Evolutionary conservation across 345 rosid genomes (phyloP), one percentile per base, ranked within the genome.

Genomic region (Zanthoxylum bungeanum): DNA sequence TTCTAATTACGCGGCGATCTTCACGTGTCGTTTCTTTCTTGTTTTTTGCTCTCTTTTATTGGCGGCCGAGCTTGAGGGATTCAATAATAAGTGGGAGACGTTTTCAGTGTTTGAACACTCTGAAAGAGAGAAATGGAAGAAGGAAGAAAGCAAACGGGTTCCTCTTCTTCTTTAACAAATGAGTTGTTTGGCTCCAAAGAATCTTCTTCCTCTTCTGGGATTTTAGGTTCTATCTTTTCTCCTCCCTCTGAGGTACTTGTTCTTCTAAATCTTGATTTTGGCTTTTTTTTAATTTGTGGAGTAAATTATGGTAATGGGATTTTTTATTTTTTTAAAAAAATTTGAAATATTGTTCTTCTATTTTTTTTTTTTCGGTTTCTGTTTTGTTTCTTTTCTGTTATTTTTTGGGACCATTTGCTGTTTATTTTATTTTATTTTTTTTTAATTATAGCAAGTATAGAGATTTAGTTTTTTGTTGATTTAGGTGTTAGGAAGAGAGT

Each of bases 161-260:
- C 87, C 0, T 64, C 87, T 2, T 76, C 90, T 7, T 82, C 95
- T 0, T 69, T 87, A 46, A 78, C 89, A 36, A 78, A 85, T 60
- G 88, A 92, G 75, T 84, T 92, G 76, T 92, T 92, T 77, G 93
- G 92, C 16, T 80, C 90, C 12, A 82, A 77, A 71, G 92, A 88
- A 17, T 69, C 87, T 4, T 77, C 90, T 44, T 64, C 94, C 4
- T 80, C 93, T 11, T 34, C 89, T 9, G 89, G 81, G 68, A 71
- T 90, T 69, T 84, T 90, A 71, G 85, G 81, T 31, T 86, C 96
- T 9, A 82, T 90, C 47, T 90, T 92, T 70, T 72, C 86, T 34
- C 90, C 92, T 70, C 69, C 87, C 9, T 59, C 91, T 3, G 75
- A 84, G 96, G 93, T 90, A n/a, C n/a, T n/a, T n/a, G n/a, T n/a